A percentile compares a stretch with the other conserved stretches of the same genome.
phyloP scores from a whole-genome alignment of 78 protist genomes.

The Dictyostelium firmibasis region DNA sequence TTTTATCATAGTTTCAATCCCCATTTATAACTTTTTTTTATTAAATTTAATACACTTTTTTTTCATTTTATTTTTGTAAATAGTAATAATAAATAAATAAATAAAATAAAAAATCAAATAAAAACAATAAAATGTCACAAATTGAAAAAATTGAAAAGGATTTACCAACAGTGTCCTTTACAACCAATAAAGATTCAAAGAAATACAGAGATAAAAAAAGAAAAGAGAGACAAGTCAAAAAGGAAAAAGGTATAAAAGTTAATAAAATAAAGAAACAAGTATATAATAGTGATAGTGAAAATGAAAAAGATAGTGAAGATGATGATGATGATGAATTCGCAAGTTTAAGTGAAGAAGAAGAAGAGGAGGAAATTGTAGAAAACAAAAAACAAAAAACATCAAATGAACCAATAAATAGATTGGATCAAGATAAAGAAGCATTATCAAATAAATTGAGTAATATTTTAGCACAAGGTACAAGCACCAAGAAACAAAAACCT shows the following conservation, averaged over 20 bases:
- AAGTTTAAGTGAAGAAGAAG: not conserved
- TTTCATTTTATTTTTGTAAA: not conserved
- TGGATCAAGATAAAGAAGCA: not conserved
- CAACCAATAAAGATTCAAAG: constrained; percentile 27
- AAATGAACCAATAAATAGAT: not conserved
- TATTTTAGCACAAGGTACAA: constrained; percentile 1
- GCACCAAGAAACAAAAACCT: not conserved
- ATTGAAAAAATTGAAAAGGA: constrained; percentile 9
- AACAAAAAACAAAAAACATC: constrained; percentile 1
- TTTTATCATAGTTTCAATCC: not conserved
- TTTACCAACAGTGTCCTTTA: constrained; percentile 23
- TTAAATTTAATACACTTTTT: too few relatives aligned
- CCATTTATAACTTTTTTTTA: not conserved
- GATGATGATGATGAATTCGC: not conserved
- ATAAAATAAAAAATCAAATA: not conserved
- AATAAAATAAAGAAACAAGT: constrained; percentile 38
- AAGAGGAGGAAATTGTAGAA: not conserved
- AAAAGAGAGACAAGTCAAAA: constrained; percentile 61
- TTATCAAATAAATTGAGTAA: constrained; percentile 42
- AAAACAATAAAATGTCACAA: not conserved
- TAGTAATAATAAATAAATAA: not conserved
- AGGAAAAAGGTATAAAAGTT: constrained; percentile 60
- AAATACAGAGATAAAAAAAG: constrained; percentile 68
- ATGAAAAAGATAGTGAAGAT: constrained; percentile 2
- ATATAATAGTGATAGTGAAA: constrained; percentile 44